Evolutionary conservation across 2,329 filamentous ascomycete genomes (phyloP).

Genomic region (Fonsecaea nubica): DNA sequence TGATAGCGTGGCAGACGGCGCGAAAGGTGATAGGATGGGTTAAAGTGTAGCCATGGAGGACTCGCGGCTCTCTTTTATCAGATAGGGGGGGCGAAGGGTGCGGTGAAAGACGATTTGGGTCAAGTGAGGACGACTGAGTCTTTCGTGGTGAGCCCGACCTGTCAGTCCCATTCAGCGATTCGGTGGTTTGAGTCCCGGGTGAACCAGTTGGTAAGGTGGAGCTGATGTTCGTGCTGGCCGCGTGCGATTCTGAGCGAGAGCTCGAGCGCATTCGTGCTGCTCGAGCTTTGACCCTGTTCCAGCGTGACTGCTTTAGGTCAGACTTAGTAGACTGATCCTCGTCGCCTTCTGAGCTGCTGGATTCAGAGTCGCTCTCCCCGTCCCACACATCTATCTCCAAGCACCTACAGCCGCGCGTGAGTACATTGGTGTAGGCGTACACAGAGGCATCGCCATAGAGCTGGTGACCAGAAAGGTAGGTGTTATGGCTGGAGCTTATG

Average conservation of each 20-base stretch:
- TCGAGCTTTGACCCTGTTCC: slow-evolving; percentile 36
- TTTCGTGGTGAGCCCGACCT: slow-evolving; percentile 1
- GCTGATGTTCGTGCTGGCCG: neutral
- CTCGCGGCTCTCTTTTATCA: slow-evolving; percentile 71
- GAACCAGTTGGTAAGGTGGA: neutral
- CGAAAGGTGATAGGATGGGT: slow-evolving; percentile 87
- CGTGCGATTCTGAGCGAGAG: slow-evolving; percentile 29
- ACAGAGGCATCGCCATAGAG: slow-evolving; percentile 77
- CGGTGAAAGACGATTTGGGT: slow-evolving; percentile 26
- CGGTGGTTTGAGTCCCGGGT: neutral
- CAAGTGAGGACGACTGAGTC: slow-evolving; percentile 10
- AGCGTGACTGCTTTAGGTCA: slow-evolving; percentile 34
- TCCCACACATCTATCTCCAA: slow-evolving; percentile 98
- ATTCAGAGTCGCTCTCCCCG: slow-evolving; percentile 59
- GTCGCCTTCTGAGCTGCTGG: slow-evolving; percentile 40
- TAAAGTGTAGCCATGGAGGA: slow-evolving; percentile 85
- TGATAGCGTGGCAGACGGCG: slow-evolving; percentile 80
- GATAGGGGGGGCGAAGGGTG: slow-evolving; percentile 22
- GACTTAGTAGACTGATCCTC: slow-evolving; percentile 29
- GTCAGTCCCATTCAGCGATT: neutral
- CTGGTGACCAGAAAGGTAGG: slow-evolving; percentile 87
- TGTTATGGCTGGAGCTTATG: slow-evolving; percentile 94
- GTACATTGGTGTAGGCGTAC: slow-evolving; percentile 77
- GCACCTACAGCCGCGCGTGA: slow-evolving; percentile 80
- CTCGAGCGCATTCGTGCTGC: slow-evolving; percentile 35